phyloP scores from a whole-genome alignment of 495 filamentous ascomycete species.

The Penicillium flavigenum region DNA sequence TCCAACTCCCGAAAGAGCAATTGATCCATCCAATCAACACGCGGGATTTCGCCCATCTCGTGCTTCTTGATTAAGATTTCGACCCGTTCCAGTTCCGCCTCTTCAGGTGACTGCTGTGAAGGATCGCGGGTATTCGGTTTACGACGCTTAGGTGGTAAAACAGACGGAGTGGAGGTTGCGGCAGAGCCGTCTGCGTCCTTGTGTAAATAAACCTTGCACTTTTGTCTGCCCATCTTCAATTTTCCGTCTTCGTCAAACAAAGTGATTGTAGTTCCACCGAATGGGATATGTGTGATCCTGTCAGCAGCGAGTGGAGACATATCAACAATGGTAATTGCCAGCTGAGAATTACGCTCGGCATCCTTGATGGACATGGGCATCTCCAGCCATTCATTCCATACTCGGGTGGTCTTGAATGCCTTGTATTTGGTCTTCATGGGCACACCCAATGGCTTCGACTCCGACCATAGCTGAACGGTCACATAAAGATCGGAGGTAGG shows the following conservation, averaged over 20 bases:
- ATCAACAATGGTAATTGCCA: constrained; percentile 96
- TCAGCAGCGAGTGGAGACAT: constrained; percentile 72
- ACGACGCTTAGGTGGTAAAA: constrained; percentile 47
- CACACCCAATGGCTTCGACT: constrained; percentile 90
- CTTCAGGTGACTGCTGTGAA: constrained; percentile 55
- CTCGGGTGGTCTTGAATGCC: constrained; percentile 73
- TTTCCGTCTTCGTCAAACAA: constrained; percentile 91
- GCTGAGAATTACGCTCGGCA: constrained; percentile 71
- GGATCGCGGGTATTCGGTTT: constrained; percentile 45
- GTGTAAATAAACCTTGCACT: constrained; percentile 80
- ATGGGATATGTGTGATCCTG: constrained; percentile 72
- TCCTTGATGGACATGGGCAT: constrained; percentile 80
- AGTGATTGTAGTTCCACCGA: constrained; percentile 87
- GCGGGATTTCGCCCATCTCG: constrained; percentile 91
- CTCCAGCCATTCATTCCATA: constrained; percentile 95
- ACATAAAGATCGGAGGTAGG: constrained; percentile 84
- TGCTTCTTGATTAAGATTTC: constrained; percentile 94
- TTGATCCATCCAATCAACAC: constrained; percentile 92
- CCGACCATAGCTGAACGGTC: constrained; percentile 90
- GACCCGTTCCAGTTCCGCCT: constrained; percentile 75
- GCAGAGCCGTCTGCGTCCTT: constrained; percentile 84
- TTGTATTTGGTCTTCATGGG: constrained; percentile 91
- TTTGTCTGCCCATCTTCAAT: constrained; percentile 86
- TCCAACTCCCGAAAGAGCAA: constrained; percentile 86
- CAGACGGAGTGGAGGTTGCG: constrained; percentile 72